Evolutionary conservation across 2,329 filamentous ascomycete species (phyloP).

Genomic region (Lanzia echinophila): DNA sequence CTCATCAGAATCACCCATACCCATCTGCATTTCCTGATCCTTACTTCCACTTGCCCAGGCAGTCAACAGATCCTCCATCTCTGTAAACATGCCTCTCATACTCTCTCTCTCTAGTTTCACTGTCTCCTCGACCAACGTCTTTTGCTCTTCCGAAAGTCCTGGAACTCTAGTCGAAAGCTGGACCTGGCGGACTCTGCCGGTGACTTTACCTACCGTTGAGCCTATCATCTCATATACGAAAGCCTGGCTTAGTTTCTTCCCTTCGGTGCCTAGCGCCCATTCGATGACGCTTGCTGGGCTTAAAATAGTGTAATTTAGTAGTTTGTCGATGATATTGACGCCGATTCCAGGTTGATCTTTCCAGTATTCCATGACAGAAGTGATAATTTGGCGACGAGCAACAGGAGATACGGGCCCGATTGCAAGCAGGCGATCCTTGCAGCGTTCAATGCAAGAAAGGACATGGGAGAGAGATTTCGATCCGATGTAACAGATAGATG

Average conservation of each 20-base stretch:
- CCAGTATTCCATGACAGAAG: constrained; percentile 90
- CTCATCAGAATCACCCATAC: constrained; percentile 36
- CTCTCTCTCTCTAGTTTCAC: constrained; percentile 61
- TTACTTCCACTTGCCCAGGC: constrained; percentile 67
- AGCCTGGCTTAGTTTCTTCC: constrained; percentile 57
- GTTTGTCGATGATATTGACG: constrained; percentile 88
- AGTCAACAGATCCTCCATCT: constrained; percentile 70
- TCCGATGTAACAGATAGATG: constrained; percentile 85
- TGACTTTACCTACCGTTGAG: constrained; percentile 85
- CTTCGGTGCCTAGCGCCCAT: constrained; percentile 70
- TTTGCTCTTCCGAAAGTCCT: constrained; percentile 44
- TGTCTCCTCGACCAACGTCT: constrained; percentile 51
- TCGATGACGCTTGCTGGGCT: constrained; percentile 79
- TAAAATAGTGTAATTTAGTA: constrained; percentile 94
- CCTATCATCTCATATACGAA: constrained; percentile 87
- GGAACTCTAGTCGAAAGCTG: constrained; percentile 55
- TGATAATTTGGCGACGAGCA: constrained; percentile 81
- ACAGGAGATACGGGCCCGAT: constrained; percentile 68
- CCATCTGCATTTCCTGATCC: constrained; percentile 67
- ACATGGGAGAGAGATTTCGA: constrained; percentile 96
- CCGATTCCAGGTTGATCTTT: constrained; percentile 84
- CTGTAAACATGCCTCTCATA: constrained; percentile 73
- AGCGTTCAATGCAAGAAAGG: constrained; percentile 89
- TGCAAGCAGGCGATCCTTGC: constrained; percentile 78
- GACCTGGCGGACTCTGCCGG: constrained; percentile 76